Conservation (phyloP, 163 green algal genomes). For the Chlamydomonas reinhardtii region DNA sequence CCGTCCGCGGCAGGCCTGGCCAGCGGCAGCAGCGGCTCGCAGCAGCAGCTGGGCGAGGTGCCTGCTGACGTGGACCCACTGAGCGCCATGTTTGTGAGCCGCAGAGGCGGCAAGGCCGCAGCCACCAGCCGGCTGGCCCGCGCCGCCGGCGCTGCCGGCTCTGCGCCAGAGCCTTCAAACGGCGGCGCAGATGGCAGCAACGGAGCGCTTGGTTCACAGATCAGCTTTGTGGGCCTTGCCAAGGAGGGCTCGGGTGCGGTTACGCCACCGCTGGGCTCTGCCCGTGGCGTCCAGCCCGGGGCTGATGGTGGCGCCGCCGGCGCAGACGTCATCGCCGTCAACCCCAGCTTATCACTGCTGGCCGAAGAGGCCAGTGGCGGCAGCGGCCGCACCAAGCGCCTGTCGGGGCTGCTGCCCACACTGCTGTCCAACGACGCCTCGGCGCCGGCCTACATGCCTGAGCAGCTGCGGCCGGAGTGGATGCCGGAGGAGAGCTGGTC, state of each 20-base stretch:
- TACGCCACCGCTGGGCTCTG: too few relatives aligned
- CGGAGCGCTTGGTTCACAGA: too few relatives aligned
- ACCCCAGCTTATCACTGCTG: not conserved
- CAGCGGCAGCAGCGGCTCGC: too few relatives aligned
- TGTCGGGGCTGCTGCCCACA: conserved; percentile 30
- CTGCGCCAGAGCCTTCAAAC: not conserved
- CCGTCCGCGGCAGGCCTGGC: too few relatives aligned
- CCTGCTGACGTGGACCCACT: not conserved
- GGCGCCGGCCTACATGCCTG: conserved; percentile 47
- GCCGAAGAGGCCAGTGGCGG: not conserved
- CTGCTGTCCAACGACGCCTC: conserved; percentile 20
- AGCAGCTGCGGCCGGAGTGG: conserved; percentile 49
- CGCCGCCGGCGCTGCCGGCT: too few relatives aligned
- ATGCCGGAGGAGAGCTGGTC: conserved; percentile 53
- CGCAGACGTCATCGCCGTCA: too few relatives aligned
- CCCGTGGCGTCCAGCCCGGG: too few relatives aligned
- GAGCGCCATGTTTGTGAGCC: conserved; percentile 11
- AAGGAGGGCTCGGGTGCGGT: too few relatives aligned
- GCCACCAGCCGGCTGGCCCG: not conserved
- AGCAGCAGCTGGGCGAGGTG: too few relatives aligned
- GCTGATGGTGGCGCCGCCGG: too few relatives aligned
- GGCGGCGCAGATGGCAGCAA: not conserved
- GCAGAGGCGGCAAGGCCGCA: not conserved
- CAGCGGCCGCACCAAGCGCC: not conserved
- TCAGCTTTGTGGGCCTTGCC: too few relatives aligned